Percentiles rank a stretch among this genome's conserved stretches.
Evolutionary conservation across 1,284 basidiomycete genomes (phyloP).

Genomic region (Tylopilus sp.): DNA sequence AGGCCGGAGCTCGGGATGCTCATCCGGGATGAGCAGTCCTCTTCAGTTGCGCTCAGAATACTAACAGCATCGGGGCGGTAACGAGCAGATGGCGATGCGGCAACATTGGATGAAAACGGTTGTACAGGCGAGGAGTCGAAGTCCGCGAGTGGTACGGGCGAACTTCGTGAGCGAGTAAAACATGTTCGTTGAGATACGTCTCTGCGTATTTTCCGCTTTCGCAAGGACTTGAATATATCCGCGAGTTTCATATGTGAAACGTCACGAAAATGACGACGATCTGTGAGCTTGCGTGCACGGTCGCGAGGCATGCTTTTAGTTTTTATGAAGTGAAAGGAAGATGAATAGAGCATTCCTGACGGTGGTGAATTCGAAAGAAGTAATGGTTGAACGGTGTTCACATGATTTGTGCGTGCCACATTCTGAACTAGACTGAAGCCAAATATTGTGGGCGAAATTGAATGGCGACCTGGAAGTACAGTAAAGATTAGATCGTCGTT

Average conservation of each 20-base stretch:
- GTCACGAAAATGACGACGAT: slow-evolving; percentile 18
- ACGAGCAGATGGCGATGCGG: background rate
- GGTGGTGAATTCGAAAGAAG: background rate
- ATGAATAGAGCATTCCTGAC: slow-evolving; percentile 13
- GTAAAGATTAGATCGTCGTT: too few relatives aligned
- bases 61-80: slow-evolving; percentile 10
- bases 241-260: slow-evolving; percentile 23
- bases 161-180: slow-evolving; percentile 3
- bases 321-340: slow-evolving; percentile 20
- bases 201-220: slow-evolving; percentile 13
- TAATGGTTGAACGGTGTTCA: background rate
- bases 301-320: slow-evolving; percentile 12
- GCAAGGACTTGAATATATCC: slow-evolving; percentile 28
- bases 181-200: slow-evolving; percentile 4
- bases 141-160: slow-evolving; percentile 3
- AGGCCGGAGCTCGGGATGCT: slow-evolving; percentile 2
- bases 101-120: background rate
- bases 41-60: slow-evolving; percentile 8
- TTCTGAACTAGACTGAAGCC: slow-evolving; percentile 21
- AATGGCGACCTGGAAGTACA: background rate
- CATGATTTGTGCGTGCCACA: background rate
- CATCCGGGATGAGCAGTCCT: slow-evolving; percentile 16
- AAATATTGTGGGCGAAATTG: too few relatives aligned
- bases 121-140: slow-evolving; percentile 6
- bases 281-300: slow-evolving; percentile 10